A percentile compares a stretch with the other conserved stretches of the same genome.
These are phyloP conservation scores for Cerioporus squamosus DNA, from an alignment of 1,284 basidiomycete genomes.

Conservation along the genomic window DNA sequence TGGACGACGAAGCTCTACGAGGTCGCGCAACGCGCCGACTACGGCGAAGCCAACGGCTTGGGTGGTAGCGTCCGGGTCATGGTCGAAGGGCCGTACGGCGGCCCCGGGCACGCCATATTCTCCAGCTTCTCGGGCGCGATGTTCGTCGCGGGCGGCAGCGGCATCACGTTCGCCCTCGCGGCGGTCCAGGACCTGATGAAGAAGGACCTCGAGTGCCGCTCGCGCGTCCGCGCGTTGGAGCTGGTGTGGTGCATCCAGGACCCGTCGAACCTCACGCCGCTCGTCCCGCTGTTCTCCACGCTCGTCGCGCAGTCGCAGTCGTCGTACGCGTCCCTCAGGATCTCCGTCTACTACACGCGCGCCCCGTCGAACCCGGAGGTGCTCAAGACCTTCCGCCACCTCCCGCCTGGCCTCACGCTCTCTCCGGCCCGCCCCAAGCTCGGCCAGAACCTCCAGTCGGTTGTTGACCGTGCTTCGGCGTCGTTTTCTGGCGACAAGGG, in stretches of 20 bases:
- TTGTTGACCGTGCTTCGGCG: conserved; percentile 48
- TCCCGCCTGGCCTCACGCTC: conserved; percentile 51
- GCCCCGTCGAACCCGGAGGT: conserved; percentile 40
- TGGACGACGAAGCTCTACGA: conserved; percentile 69
- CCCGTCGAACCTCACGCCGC: conserved; percentile 53
- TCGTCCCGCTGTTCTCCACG: conserved; percentile 57
- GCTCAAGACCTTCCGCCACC: conserved; percentile 36
- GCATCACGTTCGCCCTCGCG: conserved; percentile 71
- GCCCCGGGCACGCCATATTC: conserved; percentile 62
- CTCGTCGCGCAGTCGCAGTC: conserved; percentile 50
- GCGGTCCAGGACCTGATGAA: conserved; percentile 68
- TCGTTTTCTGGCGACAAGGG: conserved; percentile 26
- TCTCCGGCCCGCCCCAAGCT: conserved; percentile 56
- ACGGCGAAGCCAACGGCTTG: conserved; percentile 37
- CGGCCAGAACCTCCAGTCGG: conserved; percentile 47
- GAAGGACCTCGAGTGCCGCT: conserved; percentile 53
- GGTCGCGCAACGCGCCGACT: conserved; percentile 47
- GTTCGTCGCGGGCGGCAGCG: conserved; percentile 73
- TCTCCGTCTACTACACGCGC: conserved; percentile 71
- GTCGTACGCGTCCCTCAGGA: conserved; percentile 42
- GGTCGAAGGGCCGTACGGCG: conserved; percentile 80
- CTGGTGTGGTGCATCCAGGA: conserved; percentile 73
- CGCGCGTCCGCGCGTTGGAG: conserved; percentile 62
- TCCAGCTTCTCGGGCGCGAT: conserved; percentile 69
- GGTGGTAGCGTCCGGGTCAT: conserved; percentile 56